phyloP scores from a whole-genome alignment of 768 basidiomycete species.

The Mycena metata region DNA sequence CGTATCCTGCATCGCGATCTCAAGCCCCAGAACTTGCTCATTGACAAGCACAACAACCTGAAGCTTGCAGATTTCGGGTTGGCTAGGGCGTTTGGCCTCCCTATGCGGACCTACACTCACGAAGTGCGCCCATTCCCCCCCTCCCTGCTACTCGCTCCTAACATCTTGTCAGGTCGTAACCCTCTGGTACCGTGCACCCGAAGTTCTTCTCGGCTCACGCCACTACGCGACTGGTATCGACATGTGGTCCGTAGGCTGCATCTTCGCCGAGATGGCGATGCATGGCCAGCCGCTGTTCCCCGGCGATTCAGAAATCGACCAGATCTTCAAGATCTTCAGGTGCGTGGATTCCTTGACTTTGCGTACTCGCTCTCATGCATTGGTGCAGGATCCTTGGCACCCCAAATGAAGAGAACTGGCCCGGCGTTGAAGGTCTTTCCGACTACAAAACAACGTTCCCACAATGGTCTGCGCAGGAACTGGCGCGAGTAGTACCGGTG shows the following conservation, averaged over 20 bases:
- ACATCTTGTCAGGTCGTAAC: constrained; percentile 85
- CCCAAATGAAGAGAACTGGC: constrained; percentile 92
- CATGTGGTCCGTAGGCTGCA: constrained; percentile 99
- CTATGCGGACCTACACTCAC: constrained; percentile 98
- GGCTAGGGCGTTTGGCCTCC: constrained; percentile 97
- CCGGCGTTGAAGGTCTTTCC: constrained; percentile 87
- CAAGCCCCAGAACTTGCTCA: constrained; percentile 96
- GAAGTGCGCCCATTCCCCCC: constrained; percentile 69
- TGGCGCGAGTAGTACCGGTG: constrained; percentile 73
- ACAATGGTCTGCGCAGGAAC: constrained; percentile 88
- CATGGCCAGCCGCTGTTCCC: constrained; percentile 92
- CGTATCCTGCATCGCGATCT: constrained; percentile 97
- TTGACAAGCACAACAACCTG: constrained; percentile 89
- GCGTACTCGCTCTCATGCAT: not conserved
- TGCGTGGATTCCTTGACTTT: constrained; percentile 49
- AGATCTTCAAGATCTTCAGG: constrained; percentile 99
- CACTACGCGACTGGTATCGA: constrained; percentile 99
- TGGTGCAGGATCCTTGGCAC: constrained; percentile 88
- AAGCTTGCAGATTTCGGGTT: constrained; percentile 98
- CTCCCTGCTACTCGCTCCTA: not conserved
- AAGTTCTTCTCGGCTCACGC: constrained; percentile 94
- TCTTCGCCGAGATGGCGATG: constrained; percentile 99
- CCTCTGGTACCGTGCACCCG: constrained; percentile 98
- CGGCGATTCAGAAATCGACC: constrained; percentile 99
- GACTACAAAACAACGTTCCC: constrained; percentile 99